phyloP scores from a whole-genome alignment of 163 green algal genomes.

The Scenedesmus sp. region DNA sequence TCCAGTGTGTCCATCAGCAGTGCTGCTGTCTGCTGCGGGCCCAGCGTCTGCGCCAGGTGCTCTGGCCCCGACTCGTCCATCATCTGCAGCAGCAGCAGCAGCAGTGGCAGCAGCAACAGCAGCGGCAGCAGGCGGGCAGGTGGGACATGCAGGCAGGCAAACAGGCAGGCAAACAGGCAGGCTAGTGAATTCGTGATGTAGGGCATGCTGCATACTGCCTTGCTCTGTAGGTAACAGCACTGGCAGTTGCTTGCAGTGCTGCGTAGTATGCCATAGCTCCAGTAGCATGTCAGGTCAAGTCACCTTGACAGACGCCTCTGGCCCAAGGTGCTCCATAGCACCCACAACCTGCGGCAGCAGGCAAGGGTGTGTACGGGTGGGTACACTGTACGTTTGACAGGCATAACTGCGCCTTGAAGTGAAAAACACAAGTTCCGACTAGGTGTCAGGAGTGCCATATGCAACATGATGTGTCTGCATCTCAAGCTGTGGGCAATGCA shows the following conservation, averaged over 20 bases:
- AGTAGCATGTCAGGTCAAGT: not conserved
- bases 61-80: slow-evolving; percentile 29
- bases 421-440: too few relatives aligned
- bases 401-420: too few relatives aligned
- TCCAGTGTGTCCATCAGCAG: slow-evolving; percentile 16
- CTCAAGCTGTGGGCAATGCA: not conserved
- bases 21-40: not conserved
- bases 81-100: not conserved
- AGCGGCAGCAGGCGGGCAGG: not conserved
- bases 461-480: not conserved
- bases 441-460: too few relatives aligned
- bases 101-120: not conserved
- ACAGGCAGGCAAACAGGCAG: not conserved
- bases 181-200: not conserved
- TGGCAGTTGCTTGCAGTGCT: not conserved
- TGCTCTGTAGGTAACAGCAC: too few relatives aligned
- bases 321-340: slow-evolving; percentile 32
- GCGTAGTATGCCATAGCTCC: not conserved
- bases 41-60: slow-evolving; percentile 18
- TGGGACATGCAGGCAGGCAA: not conserved
- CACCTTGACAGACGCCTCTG: slow-evolving; percentile 34
- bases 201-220: too few relatives aligned
- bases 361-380: too few relatives aligned
- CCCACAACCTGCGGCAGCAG: not conserved
- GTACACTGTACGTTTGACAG: too few relatives aligned